phyloP scores from a whole-genome alignment of 805 yeast species.

The Wickerhamiella cacticola region DNA sequence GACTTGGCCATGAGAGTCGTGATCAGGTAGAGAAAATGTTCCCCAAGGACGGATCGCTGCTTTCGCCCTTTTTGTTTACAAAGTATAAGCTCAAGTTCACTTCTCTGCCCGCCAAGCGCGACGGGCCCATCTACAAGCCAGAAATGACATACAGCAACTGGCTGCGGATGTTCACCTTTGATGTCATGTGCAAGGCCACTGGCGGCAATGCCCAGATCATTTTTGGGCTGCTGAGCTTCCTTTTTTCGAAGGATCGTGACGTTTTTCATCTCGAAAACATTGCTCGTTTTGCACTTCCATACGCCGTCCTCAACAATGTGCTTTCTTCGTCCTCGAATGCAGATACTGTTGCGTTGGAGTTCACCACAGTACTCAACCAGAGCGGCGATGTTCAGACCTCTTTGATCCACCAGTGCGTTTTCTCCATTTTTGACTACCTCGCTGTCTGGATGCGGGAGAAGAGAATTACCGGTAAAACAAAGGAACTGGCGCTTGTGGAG shows the following conservation, averaged over 20 bases:
- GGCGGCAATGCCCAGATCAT: conserved; percentile 34
- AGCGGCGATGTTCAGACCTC: conserved; percentile 41
- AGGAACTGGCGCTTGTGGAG: conserved; percentile 14
- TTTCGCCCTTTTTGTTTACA: conserved; percentile 56
- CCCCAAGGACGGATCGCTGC: conserved; percentile 53
- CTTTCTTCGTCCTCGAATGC: conserved; percentile 35
- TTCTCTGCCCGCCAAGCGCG: background rate
- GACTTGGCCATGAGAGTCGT: background rate
- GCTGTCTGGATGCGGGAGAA: conserved; percentile 49
- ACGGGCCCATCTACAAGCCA: conserved; percentile 54
- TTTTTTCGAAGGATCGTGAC: conserved; percentile 39
- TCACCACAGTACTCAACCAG: conserved; percentile 43
- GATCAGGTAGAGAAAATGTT: conserved; percentile 45
- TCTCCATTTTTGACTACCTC: conserved; percentile 71
- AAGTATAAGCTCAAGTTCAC: conserved; percentile 45
- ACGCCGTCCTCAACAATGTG: conserved; percentile 54
- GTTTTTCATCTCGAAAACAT: conserved; percentile 45
- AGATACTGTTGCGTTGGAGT: conserved; percentile 44
- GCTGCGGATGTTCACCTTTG: conserved; percentile 59
- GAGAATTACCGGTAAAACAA: conserved; percentile 15
- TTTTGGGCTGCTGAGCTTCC: conserved; percentile 49
- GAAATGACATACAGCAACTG: conserved; percentile 41
- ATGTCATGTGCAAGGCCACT: conserved; percentile 39
- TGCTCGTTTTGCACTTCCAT: conserved; percentile 64
- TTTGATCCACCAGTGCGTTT: conserved; percentile 62